Evolutionary conservation across 495 filamentous ascomycete species (phyloP), one percentile per base, ranked within the genome.

Genomic region (Pseudomonodictys pantanalensis): DNA sequence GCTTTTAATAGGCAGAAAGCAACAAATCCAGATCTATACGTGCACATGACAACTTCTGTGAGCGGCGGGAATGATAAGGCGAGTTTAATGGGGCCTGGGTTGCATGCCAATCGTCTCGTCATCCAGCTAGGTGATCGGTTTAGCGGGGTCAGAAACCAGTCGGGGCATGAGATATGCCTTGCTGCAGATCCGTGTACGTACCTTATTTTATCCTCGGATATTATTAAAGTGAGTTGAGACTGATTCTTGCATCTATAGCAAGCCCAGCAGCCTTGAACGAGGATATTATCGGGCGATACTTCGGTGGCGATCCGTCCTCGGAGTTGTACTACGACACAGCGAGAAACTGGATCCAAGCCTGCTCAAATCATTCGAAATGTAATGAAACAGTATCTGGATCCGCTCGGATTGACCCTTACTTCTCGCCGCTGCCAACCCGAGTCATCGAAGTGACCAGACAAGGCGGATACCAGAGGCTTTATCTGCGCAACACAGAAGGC

Each of bases 351-450:
- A 25, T 52, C 26, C 3, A 4, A 33, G 25, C 10, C 20, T 52
- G 24, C 18, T 33, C 48, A n/a, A 38, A 12, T 10, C 48, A 52
- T 38, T n/a, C 15, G 30, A 52, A 52, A 20, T 52, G 48, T 29
- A 52, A 52, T 9, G 48, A 52, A 22, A 52, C 48, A 17, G 48
- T 52, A 2, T 52, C 48, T 33, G 29, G 48, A 52, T 48, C 44
- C n/a, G 42, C 18, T 7, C 28, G 8, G 12, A 15, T 11, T 22
- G 48, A 32, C 17, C 26, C 26, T 8, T 18, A 52, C 25, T 12
- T 12, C 20, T 11, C 42, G 20, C 42, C 42, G 20, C 42, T 45
- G 20, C 42, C 9, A 8, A 45, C 42, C 20, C 42, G 42, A 22
- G 42, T 12, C 10, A n/a, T n/a, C n/a, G n/a, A n/a, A n/a, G n/a